Evolutionary conservation across 73 alveolate species (phyloP).

Genomic region (Paraurostyla sp.): DNA sequence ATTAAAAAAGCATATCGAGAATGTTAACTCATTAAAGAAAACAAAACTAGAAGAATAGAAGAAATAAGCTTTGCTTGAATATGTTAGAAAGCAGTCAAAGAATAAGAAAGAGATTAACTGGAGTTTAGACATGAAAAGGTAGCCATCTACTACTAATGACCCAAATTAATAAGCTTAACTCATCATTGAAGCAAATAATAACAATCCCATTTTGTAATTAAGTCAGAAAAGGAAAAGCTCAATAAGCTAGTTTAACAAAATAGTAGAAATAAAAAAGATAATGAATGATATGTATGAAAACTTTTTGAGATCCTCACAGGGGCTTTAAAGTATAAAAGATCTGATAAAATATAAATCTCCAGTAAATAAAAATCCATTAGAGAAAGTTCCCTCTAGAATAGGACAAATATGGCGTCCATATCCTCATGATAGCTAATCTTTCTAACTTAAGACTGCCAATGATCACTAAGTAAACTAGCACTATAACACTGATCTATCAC

Average conservation of each 20-base stretch:
- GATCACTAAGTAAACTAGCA: no score
- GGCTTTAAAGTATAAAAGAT: not conserved
- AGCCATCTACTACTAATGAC: no score
- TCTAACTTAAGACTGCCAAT: no score
- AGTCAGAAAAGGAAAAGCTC: no score
- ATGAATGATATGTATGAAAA: slow-evolving; percentile 34
- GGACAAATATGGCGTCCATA: slow-evolving; percentile 33
- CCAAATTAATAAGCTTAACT: no score
- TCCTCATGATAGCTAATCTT: no score
- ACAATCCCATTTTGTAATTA: no score
- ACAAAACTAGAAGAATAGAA: not conserved
- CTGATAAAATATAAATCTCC: not conserved
- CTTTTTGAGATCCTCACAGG: not conserved
- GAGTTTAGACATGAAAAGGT: not conserved
- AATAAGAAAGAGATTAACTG: not conserved
- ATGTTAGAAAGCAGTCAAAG: no score
- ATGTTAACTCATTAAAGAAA: not conserved
- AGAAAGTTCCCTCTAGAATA: not conserved
- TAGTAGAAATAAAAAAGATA: not conserved
- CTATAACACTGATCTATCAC: no score
- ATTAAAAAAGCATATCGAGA: not conserved
- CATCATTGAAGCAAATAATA: no score
- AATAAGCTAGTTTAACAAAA: no score
- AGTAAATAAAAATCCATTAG: not conserved
- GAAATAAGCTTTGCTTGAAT: no score